Evolutionary conservation across 495 filamentous ascomycete species (phyloP).

Genomic region (Penicillium crystallinum): DNA sequence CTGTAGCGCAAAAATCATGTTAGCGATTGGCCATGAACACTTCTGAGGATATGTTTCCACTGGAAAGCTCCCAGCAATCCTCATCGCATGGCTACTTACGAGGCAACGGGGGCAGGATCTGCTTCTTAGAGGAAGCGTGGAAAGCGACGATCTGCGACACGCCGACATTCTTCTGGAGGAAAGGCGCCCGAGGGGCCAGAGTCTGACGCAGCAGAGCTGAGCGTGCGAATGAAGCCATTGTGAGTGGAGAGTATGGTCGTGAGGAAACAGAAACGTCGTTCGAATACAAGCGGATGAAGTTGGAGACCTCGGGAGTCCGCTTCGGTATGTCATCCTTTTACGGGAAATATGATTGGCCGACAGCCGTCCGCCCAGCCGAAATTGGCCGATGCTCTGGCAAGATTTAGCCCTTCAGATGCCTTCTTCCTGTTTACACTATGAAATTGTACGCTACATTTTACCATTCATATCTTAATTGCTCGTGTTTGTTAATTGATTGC

Average conservation of each 20-base stretch:
- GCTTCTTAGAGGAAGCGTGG: constrained; percentile 62
- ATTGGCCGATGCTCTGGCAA: constrained; percentile 34
- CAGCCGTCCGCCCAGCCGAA: constrained; percentile 40
- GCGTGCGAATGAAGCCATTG: constrained; percentile 44
- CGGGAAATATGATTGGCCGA: constrained; percentile 38
- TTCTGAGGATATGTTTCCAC: neutral
- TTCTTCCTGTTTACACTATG: neutral
- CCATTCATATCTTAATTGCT: neutral
- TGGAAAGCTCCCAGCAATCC: neutral
- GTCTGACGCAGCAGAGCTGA: constrained; percentile 36
- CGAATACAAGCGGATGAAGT: constrained; percentile 34
- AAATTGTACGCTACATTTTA: neutral
- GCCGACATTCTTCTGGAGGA: constrained; percentile 37
- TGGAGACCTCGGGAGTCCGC: constrained; percentile 43
- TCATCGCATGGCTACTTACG: constrained; percentile 46
- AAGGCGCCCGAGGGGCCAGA: constrained; percentile 34
- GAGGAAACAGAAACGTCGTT: constrained; percentile 18
- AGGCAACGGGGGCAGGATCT: constrained; percentile 63
- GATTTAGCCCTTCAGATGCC: constrained; percentile 13
- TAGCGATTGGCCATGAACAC: constrained; percentile 12
- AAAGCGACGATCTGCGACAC: constrained; percentile 57
- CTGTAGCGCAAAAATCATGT: constrained; percentile 40
- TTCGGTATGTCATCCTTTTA: constrained; percentile 43
- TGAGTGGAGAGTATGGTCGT: constrained; percentile 21
- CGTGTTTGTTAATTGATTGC: neutral